Conservation (phyloP, 495 filamentous ascomycete species). For the Daldinia vernicosa region DNA sequence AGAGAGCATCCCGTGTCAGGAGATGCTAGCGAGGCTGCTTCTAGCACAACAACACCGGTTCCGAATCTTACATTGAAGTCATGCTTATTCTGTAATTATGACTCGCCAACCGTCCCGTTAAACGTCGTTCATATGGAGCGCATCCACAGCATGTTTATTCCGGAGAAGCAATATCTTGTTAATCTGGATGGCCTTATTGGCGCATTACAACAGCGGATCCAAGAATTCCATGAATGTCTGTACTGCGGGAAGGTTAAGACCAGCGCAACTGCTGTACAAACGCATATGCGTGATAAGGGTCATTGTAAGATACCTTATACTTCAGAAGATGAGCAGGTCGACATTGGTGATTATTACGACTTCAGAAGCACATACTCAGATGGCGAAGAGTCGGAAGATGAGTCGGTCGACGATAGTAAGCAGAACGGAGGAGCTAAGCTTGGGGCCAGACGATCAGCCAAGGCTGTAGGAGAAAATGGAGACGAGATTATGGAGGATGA, state of each 20-base stretch:
- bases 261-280: conserved; percentile 78
- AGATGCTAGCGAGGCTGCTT: conserved; percentile 46
- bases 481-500: conserved; percentile 66
- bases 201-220: conserved; percentile 76
- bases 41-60: conserved; percentile 48
- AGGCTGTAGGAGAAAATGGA: conserved; percentile 58
- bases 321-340: conserved; percentile 87
- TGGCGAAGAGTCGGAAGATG: conserved; percentile 67
- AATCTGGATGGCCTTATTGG: conserved; percentile 81
- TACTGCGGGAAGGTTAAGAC: conserved; percentile 82
- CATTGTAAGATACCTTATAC: conserved; percentile 97
- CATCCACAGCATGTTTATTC: conserved; percentile 95
- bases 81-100: conserved; percentile 91
- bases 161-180: conserved; percentile 81
- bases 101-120: conserved; percentile 73
- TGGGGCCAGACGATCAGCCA: conserved; percentile 58
- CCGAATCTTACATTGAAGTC: conserved; percentile 61
- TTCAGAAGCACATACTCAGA: conserved; percentile 96
- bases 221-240: conserved; percentile 76
- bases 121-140: conserved; percentile 91
- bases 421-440: conserved; percentile 69
- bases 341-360: conserved; percentile 98
- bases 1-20: conserved; percentile 51
- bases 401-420: conserved; percentile 57
- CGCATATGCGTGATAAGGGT: conserved; percentile 95